A percentile compares a stretch with the other conserved stretches of the same genome.
Evolutionary conservation across 2,329 filamentous ascomycete species (phyloP).

Genomic region (Tolypocladium tundrense): DNA sequence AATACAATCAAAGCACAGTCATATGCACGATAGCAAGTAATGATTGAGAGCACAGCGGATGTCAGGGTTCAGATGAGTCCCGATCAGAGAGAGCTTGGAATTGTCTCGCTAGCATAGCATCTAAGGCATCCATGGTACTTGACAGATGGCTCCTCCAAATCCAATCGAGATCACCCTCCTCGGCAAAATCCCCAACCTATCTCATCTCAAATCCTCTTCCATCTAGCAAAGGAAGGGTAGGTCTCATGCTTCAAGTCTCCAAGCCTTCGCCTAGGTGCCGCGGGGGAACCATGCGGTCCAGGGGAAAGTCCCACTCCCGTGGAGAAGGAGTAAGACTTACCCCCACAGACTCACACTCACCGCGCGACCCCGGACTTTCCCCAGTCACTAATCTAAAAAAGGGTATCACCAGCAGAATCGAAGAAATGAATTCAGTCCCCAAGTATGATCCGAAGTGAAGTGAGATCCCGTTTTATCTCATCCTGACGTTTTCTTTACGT

Average conservation of each 20-base stretch:
- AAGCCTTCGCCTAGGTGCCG: not conserved
- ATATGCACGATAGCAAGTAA: too few species aligned
- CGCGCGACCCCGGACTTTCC: not conserved
- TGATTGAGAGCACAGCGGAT: not conserved
- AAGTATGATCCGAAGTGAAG: conserved; percentile 7
- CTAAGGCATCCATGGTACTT: not conserved
- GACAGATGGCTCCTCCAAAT: not conserved
- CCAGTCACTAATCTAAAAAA: conserved; percentile 10
- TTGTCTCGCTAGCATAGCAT: not conserved
- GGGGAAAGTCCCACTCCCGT: not conserved
- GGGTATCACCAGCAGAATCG: conserved; percentile 24
- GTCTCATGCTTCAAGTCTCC: not conserved
- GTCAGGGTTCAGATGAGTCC: too few species aligned
- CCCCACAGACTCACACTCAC: not conserved
- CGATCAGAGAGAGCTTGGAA: not conserved
- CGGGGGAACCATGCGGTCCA: not conserved
- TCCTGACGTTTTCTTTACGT: not conserved
- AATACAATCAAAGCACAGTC: too few species aligned
- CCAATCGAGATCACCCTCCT: not conserved
- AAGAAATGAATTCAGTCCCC: conserved; percentile 13
- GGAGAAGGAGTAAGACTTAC: not conserved
- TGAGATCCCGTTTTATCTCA: not conserved
- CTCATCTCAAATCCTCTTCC: not conserved
- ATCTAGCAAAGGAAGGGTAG: not conserved
- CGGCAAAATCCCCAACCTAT: not conserved